Conservation (phyloP, 2,329 filamentous ascomycete genomes). For the Alternaria arbusti region DNA sequence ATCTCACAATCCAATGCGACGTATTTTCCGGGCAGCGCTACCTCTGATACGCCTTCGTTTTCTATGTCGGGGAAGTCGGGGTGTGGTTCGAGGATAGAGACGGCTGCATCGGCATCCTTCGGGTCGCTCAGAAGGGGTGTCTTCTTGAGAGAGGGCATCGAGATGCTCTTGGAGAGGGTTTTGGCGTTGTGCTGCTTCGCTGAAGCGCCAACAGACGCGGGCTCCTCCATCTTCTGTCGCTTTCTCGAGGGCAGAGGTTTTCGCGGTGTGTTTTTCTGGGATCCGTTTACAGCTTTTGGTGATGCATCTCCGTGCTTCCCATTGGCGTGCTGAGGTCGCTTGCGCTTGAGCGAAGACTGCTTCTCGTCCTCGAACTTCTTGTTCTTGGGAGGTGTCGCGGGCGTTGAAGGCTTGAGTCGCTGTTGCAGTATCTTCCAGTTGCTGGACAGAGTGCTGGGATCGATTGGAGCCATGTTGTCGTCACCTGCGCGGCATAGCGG, state of each 20-base stretch:
- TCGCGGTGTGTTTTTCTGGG: conserved; percentile 23
- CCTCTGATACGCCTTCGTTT: conserved; percentile 55
- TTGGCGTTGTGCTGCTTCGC: conserved; percentile 52
- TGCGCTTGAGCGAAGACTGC: conserved; percentile 42
- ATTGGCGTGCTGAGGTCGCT: conserved; percentile 31
- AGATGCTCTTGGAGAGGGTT: conserved; percentile 44
- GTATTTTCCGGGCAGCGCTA: conserved; percentile 82
- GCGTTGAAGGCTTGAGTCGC: conserved; percentile 51
- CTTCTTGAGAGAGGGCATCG: conserved; percentile 44
- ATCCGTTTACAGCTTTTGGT: conserved; percentile 44
- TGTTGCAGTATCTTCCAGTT: conserved; percentile 83
- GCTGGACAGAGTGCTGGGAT: conserved; percentile 52
- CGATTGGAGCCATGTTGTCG: conserved; percentile 48
- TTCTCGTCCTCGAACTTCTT: conserved; percentile 30
- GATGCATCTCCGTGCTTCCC: conserved; percentile 20
- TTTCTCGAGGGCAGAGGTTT: conserved; percentile 36
- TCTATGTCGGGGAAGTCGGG: conserved; percentile 49
- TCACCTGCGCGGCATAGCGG: conserved; percentile 40
- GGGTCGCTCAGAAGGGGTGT: conserved; percentile 59
- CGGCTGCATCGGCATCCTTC: conserved; percentile 62
- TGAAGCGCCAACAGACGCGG: conserved; percentile 40
- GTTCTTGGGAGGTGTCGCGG: conserved; percentile 38
- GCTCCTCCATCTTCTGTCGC: conserved; percentile 49
- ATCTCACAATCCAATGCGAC: conserved; percentile 96
- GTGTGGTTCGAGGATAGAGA: conserved; percentile 56